phyloP scores from a whole-genome alignment of 441 rosid species.

The Codiaeum variegatum region DNA sequence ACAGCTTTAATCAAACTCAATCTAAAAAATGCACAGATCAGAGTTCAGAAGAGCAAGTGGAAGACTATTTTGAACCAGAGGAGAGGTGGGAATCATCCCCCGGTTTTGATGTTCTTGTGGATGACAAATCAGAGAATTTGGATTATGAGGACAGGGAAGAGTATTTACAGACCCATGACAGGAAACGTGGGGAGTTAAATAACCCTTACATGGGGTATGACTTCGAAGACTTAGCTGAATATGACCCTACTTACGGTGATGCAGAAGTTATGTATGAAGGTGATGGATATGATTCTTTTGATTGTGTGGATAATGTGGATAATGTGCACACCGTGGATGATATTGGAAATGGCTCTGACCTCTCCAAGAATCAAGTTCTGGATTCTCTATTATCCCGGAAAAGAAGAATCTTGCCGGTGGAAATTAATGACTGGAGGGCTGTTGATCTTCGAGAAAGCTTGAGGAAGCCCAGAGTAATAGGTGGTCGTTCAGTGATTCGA shows the following conservation, averaged over 20 bases:
- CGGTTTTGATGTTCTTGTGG: conserved; percentile 45
- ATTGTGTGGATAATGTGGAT: conserved; percentile 28
- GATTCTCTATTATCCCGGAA: conserved; percentile 28
- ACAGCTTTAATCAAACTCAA: conserved; percentile 23
- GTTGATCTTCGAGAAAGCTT: conserved; percentile 43
- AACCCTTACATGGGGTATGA: conserved; percentile 31
- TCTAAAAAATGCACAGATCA: conserved; percentile 23
- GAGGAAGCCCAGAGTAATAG: conserved; percentile 28
- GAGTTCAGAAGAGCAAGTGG: conserved; percentile 32
- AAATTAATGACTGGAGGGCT: conserved; percentile 19
- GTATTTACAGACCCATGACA: conserved; percentile 23
- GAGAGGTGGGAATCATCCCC: conserved; percentile 47
- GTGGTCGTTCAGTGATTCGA: conserved; percentile 21
- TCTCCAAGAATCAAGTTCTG: conserved; percentile 24
- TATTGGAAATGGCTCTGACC: conserved; percentile 19
- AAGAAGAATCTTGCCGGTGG: conserved; percentile 32
- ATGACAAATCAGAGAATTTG: conserved; percentile 35
- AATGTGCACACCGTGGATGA: conserved; percentile 24
- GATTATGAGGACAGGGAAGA: conserved; percentile 34
- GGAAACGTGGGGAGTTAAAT: conserved; percentile 25
- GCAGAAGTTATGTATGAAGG: conserved; percentile 23
- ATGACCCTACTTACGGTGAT: conserved; percentile 27
- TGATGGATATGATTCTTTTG: conserved; percentile 22
- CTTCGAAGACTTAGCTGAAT: conserved; percentile 32
- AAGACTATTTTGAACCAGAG: conserved; percentile 34